Base-by-base conservation (phyloP, 768 basidiomycete species). In the Russula sp. region DNA sequence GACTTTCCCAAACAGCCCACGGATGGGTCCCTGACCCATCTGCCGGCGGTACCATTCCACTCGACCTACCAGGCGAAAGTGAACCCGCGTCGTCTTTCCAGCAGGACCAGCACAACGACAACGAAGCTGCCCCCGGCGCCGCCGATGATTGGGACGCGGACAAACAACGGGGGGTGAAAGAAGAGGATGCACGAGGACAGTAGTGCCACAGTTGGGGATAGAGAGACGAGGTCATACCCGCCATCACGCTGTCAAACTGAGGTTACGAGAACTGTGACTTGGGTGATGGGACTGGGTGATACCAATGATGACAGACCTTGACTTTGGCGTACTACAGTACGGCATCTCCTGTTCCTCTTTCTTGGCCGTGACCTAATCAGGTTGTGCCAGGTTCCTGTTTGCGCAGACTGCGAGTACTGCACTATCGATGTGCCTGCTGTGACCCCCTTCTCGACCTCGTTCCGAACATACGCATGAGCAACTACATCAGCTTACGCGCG, bases 381-480 rank as follows among this genome's bases (percentile, higher is more conserved):
- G 35, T 22, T 40, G 51, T 57, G 51, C 11, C 13, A 47, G n/a
- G 31, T 4, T 34, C 7, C n/a, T 42, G 1, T 11, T 11, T 50
- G 3, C 11, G 13, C 20, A 9, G 8, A 45, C n/a, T 20, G 91
- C 71, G 93, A 98, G 71, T 99, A 98, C 73, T 98, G 97, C 74
- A 98, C 98, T 72, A 98, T 99, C 74, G 97, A 99, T 79, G 90
- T 89, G 61, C 56, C 74, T 72, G 6, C 59, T 3, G n/a, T n/a
- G n/a, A 20, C 27, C n/a, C 6, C 22, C 11, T 27, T 6, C 11
- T 6, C 34, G 20, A 18, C 20, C 18, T 8, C 31, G 2, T 61
- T 31, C 31, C 3, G n/a, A 31, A 7, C 22, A 20, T 40, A 22
- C 27, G 53, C 14, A 22, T 59, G 22, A 27, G 22, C 37, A 32